Conservation (phyloP, 1,139 yeast species). For the Saccharomyces pastorianus region DNA sequence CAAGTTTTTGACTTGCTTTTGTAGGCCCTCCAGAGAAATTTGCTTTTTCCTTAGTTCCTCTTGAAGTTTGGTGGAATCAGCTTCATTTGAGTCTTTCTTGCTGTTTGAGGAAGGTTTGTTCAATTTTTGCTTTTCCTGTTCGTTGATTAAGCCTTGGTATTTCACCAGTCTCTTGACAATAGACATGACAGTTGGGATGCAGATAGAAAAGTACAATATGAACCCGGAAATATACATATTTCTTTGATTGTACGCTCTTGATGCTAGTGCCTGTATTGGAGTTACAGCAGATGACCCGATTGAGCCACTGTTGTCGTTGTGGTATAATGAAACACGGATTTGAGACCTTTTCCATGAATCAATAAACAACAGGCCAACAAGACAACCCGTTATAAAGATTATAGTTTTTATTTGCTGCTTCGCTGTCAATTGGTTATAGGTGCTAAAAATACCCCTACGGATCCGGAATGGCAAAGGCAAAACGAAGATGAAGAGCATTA, state of each 20-base stretch:
- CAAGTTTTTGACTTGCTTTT: constrained; percentile 46
- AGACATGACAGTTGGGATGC: constrained; percentile 50
- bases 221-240: constrained; percentile 67
- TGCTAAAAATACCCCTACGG: constrained; percentile 40
- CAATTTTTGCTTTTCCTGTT: constrained; percentile 22
- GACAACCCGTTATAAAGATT: constrained; percentile 37
- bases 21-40: constrained; percentile 42
- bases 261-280: constrained; percentile 16
- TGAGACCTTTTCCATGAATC: constrained; percentile 50
- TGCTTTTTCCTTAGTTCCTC: constrained; percentile 36
- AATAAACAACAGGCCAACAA: constrained; percentile 48
- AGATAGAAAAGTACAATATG: constrained; percentile 50
- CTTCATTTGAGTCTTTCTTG: constrained; percentile 27
- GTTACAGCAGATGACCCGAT: constrained; percentile 9
- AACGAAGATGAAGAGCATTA: constrained; percentile 42
- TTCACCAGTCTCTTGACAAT: constrained; percentile 50
- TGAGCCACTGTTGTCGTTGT: constrained; percentile 11
- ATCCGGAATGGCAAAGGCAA: constrained; percentile 56
- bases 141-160: constrained; percentile 41
- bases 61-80: constrained; percentile 35
- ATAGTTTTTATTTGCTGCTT: constrained; percentile 46
- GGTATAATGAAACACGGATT: constrained; percentile 26
- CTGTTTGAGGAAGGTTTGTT: not conserved
- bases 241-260: constrained; percentile 60
- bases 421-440: constrained; percentile 32